Conservation (phyloP, 441 rosid genomes). For the Populus tomentosa region DNA sequence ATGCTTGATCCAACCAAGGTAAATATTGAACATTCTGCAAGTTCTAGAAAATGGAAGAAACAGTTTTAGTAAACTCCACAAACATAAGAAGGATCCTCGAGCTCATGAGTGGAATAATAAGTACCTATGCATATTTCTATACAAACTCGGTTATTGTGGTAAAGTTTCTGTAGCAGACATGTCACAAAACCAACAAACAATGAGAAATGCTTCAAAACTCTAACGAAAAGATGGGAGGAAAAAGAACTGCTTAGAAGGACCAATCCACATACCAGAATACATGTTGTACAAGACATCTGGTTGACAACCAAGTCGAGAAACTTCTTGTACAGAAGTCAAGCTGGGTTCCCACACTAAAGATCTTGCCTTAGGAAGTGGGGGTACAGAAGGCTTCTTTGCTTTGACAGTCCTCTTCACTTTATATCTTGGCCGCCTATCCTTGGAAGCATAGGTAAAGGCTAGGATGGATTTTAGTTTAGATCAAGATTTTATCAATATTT, state of each 20-base stretch:
- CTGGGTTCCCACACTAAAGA: conserved; percentile 45
- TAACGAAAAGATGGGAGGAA: not conserved
- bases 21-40: too few relatives aligned
- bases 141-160: conserved; percentile 3
- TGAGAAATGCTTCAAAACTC: not conserved
- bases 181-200: conserved; percentile 7
- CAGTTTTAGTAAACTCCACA: not conserved
- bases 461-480: too few relatives aligned
- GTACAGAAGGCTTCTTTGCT: conserved; percentile 47
- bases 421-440: conserved; percentile 17
- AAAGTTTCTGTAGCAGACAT: not conserved
- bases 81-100: not conserved
- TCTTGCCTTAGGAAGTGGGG: conserved; percentile 42
- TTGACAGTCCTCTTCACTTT: conserved; percentile 19
- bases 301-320: conserved; percentile 26
- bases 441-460: too few relatives aligned
- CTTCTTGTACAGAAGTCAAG: conserved; percentile 51
- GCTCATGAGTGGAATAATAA: not conserved
- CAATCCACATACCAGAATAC: conserved; percentile 7
- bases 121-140: not conserved
- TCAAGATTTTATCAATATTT: too few relatives aligned
- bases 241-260: not conserved
- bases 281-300: not conserved
- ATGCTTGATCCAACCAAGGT: too few relatives aligned
- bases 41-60: too few relatives aligned